These are phyloP conservation scores for Mycena galericulata DNA, from an alignment of 768 basidiomycete genomes.

Conservation along the genomic window DNA sequence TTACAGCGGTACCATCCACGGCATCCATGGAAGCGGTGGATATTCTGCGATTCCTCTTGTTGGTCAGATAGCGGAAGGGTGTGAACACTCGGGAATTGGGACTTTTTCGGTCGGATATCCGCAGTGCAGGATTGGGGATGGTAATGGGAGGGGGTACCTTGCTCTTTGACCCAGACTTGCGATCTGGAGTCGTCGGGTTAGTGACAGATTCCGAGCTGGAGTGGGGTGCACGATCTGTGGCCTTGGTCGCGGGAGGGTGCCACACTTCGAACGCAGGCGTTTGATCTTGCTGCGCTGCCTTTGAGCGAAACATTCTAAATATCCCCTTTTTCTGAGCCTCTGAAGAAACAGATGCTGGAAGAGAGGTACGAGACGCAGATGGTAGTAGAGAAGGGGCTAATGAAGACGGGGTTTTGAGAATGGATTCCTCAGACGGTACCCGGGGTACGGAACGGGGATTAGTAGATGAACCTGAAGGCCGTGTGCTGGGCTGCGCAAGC, in stretches of 20 bases:
- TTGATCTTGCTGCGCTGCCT: conserved; percentile 13
- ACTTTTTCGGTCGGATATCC: conserved; percentile 53
- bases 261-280: conserved; percentile 28
- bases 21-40: conserved; percentile 84
- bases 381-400: conserved; percentile 60
- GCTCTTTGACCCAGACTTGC: conserved; percentile 27
- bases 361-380: conserved; percentile 51
- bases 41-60: conserved; percentile 72
- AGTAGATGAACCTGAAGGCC: conserved; percentile 9
- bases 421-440: conserved; percentile 60
- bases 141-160: conserved; percentile 27
- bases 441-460: conserved; percentile 42
- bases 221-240: conserved; percentile 21
- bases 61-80: conserved; percentile 71
- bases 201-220: conserved; percentile 26
- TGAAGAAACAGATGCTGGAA: conserved; percentile 52
- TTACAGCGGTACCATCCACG: conserved; percentile 82
- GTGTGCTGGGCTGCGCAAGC: conserved; percentile 4
- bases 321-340: conserved; percentile 51
- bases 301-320: conserved; percentile 46
- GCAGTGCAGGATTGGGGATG: conserved; percentile 42
- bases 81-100: conserved; percentile 63
- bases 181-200: conserved; percentile 31
- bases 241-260: conserved; percentile 5
- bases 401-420: conserved; percentile 75